Conservation (phyloP, 1,139 yeast species). For the Debaryomyces robertsiae region DNA sequence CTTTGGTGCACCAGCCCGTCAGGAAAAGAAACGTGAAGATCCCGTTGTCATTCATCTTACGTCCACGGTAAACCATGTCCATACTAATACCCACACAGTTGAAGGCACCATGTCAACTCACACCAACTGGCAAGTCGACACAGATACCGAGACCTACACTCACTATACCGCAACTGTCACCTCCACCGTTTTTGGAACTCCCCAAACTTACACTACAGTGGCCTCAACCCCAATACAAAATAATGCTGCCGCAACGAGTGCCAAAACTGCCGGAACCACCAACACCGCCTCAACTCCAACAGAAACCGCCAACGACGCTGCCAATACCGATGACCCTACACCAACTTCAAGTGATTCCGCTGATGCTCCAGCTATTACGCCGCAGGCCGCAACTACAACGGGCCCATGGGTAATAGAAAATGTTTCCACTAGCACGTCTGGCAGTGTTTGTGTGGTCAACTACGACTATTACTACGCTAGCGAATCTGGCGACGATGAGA, state of each 20-base stretch:
- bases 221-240: slow-evolving; percentile 35
- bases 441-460: slow-evolving; percentile 43
- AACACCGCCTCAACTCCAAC: slow-evolving; percentile 11
- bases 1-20: slow-evolving; percentile 33
- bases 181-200: slow-evolving; percentile 43
- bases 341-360: slow-evolving; percentile 15
- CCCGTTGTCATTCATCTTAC: slow-evolving; percentile 39
- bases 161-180: slow-evolving; percentile 51
- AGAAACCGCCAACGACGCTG: slow-evolving; percentile 11
- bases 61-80: slow-evolving; percentile 37
- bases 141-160: slow-evolving; percentile 43
- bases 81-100: slow-evolving; percentile 38
- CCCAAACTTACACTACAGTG: slow-evolving; percentile 42
- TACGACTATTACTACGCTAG: slow-evolving; percentile 44
- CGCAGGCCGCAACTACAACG: slow-evolving; percentile 36
- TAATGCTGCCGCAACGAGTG: slow-evolving; percentile 5
- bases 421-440: slow-evolving; percentile 35
- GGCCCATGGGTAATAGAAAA: slow-evolving; percentile 43
- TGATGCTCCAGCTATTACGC: slow-evolving; percentile 38
- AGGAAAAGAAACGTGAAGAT: slow-evolving; percentile 21
- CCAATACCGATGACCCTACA: slow-evolving; percentile 10
- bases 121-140: slow-evolving; percentile 33
- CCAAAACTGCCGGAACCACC: slow-evolving; percentile 6
- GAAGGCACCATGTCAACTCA: slow-evolving; percentile 33
- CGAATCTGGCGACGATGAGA: slow-evolving; percentile 31